A percentile compares a stretch with the other conserved stretches of the same genome.
Evolutionary conservation across 208 protist species (phyloP).

Genomic region (Leishmania lainsoni): DNA sequence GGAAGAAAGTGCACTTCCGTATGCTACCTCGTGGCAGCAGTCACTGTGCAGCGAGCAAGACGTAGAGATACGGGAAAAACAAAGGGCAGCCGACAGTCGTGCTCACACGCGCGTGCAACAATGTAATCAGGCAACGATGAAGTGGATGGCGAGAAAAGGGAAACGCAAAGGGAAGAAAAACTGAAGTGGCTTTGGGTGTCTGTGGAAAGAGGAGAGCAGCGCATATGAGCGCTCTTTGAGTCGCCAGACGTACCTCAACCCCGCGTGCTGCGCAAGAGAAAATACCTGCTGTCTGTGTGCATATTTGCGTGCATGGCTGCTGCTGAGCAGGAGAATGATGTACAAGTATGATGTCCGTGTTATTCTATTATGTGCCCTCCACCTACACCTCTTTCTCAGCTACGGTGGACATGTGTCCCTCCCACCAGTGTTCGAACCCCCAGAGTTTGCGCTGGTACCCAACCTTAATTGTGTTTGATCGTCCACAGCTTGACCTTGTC

Average conservation of each 20-base stretch:
- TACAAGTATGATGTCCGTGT: conserved; percentile 1
- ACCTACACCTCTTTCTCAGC: background rate
- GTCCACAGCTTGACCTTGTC: conserved; percentile 86
- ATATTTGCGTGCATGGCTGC: background rate
- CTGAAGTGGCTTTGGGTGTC: background rate
- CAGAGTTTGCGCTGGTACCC: background rate
- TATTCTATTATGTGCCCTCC: background rate
- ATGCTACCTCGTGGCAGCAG: background rate
- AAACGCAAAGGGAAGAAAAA: background rate
- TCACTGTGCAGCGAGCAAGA: background rate
- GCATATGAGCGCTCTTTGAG: background rate
- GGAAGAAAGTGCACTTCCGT: background rate
- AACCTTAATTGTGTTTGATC: conserved; percentile 33
- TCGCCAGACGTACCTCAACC: background rate
- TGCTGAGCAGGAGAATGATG: background rate
- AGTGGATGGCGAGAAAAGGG: background rate
- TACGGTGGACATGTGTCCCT: background rate
- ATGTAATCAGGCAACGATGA: background rate
- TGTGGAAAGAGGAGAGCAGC: background rate
- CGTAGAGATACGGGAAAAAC: background rate
- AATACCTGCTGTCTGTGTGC: background rate
- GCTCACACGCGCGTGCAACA: background rate
- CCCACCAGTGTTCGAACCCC: background rate
- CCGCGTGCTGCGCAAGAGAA: background rate
- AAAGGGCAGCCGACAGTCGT: background rate